Percentiles rank a stretch among this genome's conserved stretches.
These are phyloP conservation scores for Solanum arcanum DNA, from an alignment of 257 asterid species.

Conservation along the genomic window DNA sequence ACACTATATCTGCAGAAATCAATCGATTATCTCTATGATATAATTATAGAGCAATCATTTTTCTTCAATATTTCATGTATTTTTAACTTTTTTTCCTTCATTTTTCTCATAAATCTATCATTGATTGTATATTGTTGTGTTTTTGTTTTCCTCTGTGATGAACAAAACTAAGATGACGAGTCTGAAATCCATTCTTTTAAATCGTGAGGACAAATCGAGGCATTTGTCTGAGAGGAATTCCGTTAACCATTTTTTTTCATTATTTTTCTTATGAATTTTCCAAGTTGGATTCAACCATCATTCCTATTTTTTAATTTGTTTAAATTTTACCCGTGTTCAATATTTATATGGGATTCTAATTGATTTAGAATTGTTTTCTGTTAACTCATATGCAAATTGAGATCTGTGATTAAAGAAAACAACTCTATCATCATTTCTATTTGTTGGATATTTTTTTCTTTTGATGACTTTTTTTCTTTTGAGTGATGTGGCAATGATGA, in stretches of 20 bases:
- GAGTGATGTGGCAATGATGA: not conserved
- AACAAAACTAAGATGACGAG: not conserved
- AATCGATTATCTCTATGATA: not conserved
- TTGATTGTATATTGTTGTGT: not conserved
- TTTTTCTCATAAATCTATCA: not conserved
- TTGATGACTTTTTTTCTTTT: not conserved
- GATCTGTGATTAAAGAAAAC: too few relatives aligned
- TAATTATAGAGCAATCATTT: not conserved
- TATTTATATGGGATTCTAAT: too few relatives aligned
- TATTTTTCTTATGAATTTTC: not conserved
- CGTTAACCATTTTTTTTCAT: not conserved
- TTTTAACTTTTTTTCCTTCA: not conserved
- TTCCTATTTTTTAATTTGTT: too few relatives aligned
- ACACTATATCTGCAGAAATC: not conserved
- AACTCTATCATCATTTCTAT: not conserved
- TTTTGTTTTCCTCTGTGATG: not conserved
- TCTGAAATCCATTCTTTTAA: not conserved
- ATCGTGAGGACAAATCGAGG: not conserved
- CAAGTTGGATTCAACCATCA: too few relatives aligned
- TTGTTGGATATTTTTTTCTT: too few relatives aligned
- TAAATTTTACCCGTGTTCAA: not conserved
- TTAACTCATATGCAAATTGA: not conserved
- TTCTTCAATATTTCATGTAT: not conserved
- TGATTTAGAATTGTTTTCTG: not conserved
- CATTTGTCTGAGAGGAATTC: not conserved